phyloP scores from a whole-genome alignment of 768 basidiomycete species.

The Thelephora ganbajun region DNA sequence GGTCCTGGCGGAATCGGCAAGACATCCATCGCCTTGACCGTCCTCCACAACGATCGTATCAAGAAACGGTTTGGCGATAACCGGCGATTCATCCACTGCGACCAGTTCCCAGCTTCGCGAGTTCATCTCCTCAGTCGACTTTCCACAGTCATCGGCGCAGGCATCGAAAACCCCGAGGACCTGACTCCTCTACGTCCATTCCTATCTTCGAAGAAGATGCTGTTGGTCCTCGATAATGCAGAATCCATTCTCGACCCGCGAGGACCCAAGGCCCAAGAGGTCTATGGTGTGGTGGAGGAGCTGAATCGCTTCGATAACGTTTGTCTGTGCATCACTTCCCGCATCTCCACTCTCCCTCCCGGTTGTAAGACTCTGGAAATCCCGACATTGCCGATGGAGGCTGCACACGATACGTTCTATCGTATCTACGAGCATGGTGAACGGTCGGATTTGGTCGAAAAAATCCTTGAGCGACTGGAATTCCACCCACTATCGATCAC shows the following conservation, averaged over 20 bases:
- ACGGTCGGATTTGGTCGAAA: not conserved
- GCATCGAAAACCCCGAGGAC: not conserved
- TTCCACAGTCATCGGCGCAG: not conserved
- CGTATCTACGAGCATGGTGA: not conserved
- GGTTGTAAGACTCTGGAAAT: not conserved
- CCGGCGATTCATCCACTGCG: constrained; percentile 3
- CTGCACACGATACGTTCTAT: not conserved
- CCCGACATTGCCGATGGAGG: not conserved
- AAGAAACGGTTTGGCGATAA: not conserved
- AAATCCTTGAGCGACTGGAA: too few relatives aligned
- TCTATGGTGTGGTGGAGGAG: not conserved
- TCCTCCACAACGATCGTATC: not conserved
- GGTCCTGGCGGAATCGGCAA: constrained; percentile 7
- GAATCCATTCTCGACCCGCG: not conserved
- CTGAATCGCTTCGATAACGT: not conserved
- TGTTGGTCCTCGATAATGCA: not conserved
- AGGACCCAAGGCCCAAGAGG: not conserved
- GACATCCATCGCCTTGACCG: constrained; percentile 5
- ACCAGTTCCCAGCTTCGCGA: not conserved
- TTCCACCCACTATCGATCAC: too few relatives aligned
- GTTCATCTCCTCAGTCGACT: not conserved
- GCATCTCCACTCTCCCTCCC: not conserved
- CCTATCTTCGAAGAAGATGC: not conserved
- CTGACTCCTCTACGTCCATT: not conserved
- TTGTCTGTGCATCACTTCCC: not conserved